Percentiles rank a stretch among this genome's conserved stretches.
phyloP scores from a whole-genome alignment of 108 stramenopile species.

The Cyclotella atomus region DNA sequence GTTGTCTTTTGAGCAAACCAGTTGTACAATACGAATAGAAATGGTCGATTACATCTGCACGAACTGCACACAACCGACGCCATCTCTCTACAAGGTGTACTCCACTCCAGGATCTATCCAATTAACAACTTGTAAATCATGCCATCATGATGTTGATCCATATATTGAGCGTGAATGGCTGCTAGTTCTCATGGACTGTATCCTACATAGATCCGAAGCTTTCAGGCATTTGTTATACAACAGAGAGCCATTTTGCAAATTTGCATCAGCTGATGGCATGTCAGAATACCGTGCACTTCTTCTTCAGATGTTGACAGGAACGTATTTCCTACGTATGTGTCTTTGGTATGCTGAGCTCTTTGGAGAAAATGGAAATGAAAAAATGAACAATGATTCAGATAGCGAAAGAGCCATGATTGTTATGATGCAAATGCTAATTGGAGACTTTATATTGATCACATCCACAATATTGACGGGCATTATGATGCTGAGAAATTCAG shows the following conservation, averaged over 20 bases:
- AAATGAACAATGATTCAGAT: background rate
- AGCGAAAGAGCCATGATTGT: background rate
- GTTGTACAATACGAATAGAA: background rate
- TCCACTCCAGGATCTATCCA: conserved; percentile 43
- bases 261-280: background rate
- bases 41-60: conserved; percentile 31
- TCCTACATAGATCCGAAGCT: conserved; percentile 61
- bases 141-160: conserved; percentile 56
- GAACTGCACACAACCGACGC: conserved; percentile 30
- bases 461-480: background rate
- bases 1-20: background rate
- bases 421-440: background rate
- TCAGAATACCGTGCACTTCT: background rate
- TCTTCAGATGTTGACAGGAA: background rate
- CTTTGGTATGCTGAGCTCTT: background rate
- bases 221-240: conserved; percentile 69
- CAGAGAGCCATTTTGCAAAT: conserved; percentile 27
- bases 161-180: conserved; percentile 78
- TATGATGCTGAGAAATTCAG: background rate
- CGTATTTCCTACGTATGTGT: background rate
- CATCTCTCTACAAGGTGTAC: conserved; percentile 37
- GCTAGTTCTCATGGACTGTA: conserved; percentile 62
- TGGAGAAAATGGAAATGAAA: background rate
- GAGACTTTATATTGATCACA: background rate
- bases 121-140: conserved; percentile 23